Percentiles rank a stretch among this genome's conserved stretches.
Conservation (phyloP, 257 asterid genomes). For the Craterostigma plantagineum region DNA sequence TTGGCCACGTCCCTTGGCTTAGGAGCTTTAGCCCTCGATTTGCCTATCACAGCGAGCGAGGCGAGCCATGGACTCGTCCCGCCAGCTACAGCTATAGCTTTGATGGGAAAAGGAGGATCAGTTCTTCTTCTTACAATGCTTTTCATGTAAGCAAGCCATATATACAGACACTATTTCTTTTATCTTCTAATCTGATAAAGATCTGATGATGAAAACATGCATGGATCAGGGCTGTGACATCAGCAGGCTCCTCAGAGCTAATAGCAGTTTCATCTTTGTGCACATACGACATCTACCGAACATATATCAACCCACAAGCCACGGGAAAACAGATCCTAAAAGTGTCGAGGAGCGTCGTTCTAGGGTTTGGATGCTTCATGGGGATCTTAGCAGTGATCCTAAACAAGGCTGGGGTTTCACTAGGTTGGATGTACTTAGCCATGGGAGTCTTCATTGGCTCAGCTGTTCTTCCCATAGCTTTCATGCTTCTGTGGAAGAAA, state of each 20-base stretch:
- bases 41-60: slow-evolving; percentile 66
- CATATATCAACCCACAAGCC: slow-evolving; percentile 74
- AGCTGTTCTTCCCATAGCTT: slow-evolving; percentile 81
- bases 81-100: slow-evolving; percentile 80
- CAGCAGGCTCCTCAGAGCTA: slow-evolving; percentile 89
- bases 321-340: slow-evolving; percentile 54
- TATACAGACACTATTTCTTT: not conserved
- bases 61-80: slow-evolving; percentile 90
- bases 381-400: slow-evolving; percentile 71
- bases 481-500: slow-evolving; percentile 78
- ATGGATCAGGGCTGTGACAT: slow-evolving; percentile 72
- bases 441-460: slow-evolving; percentile 86
- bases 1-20: slow-evolving; percentile 83
- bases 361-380: slow-evolving; percentile 67
- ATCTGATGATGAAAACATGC: no score
- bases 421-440: slow-evolving; percentile 91
- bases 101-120: slow-evolving; percentile 94
- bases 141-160: slow-evolving; percentile 43
- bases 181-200: not conserved
- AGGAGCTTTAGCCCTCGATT: slow-evolving; percentile 85
- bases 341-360: slow-evolving; percentile 49
- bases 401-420: slow-evolving; percentile 76
- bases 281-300: slow-evolving; percentile 75
- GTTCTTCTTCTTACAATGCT: slow-evolving; percentile 86
- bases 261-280: slow-evolving; percentile 85